Conservation (phyloP, 1,139 yeast genomes). For the Eremothecium gossypii region DNA sequence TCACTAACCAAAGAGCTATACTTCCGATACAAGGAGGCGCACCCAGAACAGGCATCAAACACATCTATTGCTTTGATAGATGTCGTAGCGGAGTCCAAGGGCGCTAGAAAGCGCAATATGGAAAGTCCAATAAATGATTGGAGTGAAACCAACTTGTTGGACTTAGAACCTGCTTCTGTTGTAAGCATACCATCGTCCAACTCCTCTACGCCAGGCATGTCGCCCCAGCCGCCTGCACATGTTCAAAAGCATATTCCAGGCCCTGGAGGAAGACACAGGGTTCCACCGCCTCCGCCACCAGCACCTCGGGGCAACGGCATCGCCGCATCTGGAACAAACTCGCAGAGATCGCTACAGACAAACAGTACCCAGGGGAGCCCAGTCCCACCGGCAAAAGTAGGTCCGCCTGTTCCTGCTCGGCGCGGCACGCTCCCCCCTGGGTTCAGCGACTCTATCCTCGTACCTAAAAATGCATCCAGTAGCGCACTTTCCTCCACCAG, state of each 20-base stretch:
- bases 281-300: conserved; percentile 4
- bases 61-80: conserved; percentile 12
- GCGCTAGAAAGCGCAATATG: conserved; percentile 27
- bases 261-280: not conserved
- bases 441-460: conserved; percentile 19
- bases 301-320: not conserved
- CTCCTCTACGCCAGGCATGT: conserved; percentile 2
- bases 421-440: conserved; percentile 26
- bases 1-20: conserved; percentile 44
- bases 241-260: not conserved
- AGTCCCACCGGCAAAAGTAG: not conserved
- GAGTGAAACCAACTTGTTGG: conserved; percentile 11
- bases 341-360: not conserved
- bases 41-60: conserved; percentile 21
- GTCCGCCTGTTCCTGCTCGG: conserved; percentile 24
- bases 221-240: too few relatives aligned
- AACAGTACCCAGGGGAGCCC: not conserved
- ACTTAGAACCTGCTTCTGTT: conserved; percentile 10
- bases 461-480: conserved; percentile 18
- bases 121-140: conserved; percentile 10
- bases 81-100: conserved; percentile 21
- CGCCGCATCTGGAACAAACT: not conserved
- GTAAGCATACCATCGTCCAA: conserved; percentile 6
- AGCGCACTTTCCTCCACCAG: conserved; percentile 9
- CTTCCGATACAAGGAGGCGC: conserved; percentile 36